These are phyloP conservation scores for Xanthoconium stramineum DNA, from an alignment of 768 basidiomycete species.

Conservation along the genomic window DNA sequence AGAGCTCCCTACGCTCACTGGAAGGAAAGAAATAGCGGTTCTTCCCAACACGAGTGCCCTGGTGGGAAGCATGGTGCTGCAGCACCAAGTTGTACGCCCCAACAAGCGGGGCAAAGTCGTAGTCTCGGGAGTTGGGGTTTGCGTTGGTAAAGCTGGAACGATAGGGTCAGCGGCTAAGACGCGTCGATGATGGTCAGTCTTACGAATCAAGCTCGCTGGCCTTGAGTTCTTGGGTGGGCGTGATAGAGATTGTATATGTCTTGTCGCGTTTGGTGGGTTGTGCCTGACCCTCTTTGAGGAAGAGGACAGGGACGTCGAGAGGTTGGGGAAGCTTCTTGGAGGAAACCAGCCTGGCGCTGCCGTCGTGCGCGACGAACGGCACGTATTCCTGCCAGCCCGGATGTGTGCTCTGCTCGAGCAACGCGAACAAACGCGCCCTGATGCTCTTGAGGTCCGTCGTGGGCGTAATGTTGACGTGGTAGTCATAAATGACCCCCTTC, in stretches of 20 bases:
- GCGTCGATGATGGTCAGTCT: slow-evolving; percentile 6
- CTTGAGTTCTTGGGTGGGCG: slow-evolving; percentile 30
- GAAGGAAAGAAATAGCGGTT: slow-evolving; percentile 52
- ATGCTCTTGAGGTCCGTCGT: slow-evolving; percentile 35
- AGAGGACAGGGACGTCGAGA: slow-evolving; percentile 32
- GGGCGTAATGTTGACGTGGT: slow-evolving; percentile 39
- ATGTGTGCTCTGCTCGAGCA: slow-evolving; percentile 39
- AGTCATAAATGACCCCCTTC: slow-evolving; percentile 40
- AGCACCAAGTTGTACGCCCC: slow-evolving; percentile 48
- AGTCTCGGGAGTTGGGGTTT: slow-evolving; percentile 32
- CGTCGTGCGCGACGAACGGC: slow-evolving; percentile 39
- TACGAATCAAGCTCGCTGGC: slow-evolving; percentile 32
- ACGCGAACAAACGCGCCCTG: slow-evolving; percentile 37
- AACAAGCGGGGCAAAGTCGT: slow-evolving; percentile 41
- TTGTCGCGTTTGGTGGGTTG: slow-evolving; percentile 30
- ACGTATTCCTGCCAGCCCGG: slow-evolving; percentile 37
- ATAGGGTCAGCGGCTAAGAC: neutral
- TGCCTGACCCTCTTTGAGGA: slow-evolving; percentile 40
- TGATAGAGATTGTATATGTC: slow-evolving; percentile 39
- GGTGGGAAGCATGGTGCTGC: slow-evolving; percentile 39
- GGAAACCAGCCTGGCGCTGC: slow-evolving; percentile 41
- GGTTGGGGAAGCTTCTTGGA: slow-evolving; percentile 36
- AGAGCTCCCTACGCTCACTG: slow-evolving; percentile 24
- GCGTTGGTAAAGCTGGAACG: slow-evolving; percentile 39
- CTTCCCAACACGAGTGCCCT: slow-evolving; percentile 46